Base-by-base conservation (phyloP, 2,329 filamentous ascomycete species). In the Podosphaera fusca region DNA sequence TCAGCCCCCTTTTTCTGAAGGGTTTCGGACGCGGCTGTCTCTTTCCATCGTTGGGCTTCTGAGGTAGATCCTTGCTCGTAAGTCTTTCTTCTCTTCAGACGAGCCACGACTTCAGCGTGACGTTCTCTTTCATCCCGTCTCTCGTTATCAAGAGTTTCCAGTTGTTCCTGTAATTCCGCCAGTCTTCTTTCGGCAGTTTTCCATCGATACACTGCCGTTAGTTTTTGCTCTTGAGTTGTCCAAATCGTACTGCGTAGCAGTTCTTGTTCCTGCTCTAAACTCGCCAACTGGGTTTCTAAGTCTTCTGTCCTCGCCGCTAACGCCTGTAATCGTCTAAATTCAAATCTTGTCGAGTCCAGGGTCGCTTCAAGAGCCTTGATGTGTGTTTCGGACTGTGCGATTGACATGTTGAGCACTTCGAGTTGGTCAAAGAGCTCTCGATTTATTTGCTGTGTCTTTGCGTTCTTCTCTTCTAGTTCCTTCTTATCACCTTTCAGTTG, bases 81-180 rank as follows among this genome's bases (percentile, higher is more conserved):
- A 35, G 79, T 79, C 57, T 87, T 81, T 64, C 90, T 81, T 58
- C 85, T 79, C 66, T 95, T 87, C 77, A 96, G 85, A 55, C 88
- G 82, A 50, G 77, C 77, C 56, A 95, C 73, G 45, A 94, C 78
- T 65, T 95, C 87, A 35, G 79, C 75, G 70, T 95, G 89, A 10
- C 85, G 80, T 62, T 92, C 81, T 31, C 80, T 79, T 68, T 96
- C 90, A 64, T 87, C 80, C 49, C 74, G 78, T 1, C 87, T 80
- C 66, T 96, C 90, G 59, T 78, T 78, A 67, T 96, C 90, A 66
- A 98, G 92, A 61, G 79, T 78, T 66, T 95, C 89, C 21, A 96
- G 74, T 69, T 96, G 87, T 59, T 88, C 84, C 66, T 95, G 85
- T 59, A 98, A 75, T 61, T 86, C 79, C 56, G 76, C 74, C 59